These are phyloP conservation scores for Saccharomycopsis selenospora DNA, from an alignment of 805 yeast species.

Conservation along the genomic window DNA sequence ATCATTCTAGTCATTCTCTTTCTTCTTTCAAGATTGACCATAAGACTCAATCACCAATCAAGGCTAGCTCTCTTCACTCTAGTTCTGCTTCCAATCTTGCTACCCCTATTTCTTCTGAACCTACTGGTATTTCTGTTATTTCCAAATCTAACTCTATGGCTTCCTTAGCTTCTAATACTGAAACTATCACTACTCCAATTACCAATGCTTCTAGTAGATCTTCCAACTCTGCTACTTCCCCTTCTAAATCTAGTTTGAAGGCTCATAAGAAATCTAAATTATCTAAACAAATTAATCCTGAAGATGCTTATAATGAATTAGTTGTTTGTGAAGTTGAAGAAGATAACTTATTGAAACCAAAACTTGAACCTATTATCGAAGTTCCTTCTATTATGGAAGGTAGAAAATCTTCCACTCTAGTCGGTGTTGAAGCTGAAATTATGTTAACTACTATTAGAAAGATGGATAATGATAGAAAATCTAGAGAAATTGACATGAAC, in stretches of 20 bases:
- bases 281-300: background rate
- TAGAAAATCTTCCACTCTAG: slow-evolving; percentile 12
- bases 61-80: background rate
- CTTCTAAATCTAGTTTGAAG: background rate
- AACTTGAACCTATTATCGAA: slow-evolving; percentile 18
- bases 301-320: background rate
- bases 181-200: background rate
- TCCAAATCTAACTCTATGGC: background rate
- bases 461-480: slow-evolving; percentile 8
- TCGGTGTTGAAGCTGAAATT: slow-evolving; percentile 18
- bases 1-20: background rate
- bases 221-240: background rate
- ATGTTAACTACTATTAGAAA: slow-evolving; percentile 11
- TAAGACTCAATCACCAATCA: background rate
- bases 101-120: background rate
- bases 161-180: background rate
- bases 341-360: background rate
- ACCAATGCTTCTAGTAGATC: background rate
- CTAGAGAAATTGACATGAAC: slow-evolving; percentile 4
- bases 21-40: background rate
- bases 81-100: background rate
- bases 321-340: background rate
- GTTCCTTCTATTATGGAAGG: slow-evolving; percentile 16
- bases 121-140: background rate
- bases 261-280: background rate